phyloP scores from a whole-genome alignment of 257 asterid genomes.

The Solanum okadae region DNA sequence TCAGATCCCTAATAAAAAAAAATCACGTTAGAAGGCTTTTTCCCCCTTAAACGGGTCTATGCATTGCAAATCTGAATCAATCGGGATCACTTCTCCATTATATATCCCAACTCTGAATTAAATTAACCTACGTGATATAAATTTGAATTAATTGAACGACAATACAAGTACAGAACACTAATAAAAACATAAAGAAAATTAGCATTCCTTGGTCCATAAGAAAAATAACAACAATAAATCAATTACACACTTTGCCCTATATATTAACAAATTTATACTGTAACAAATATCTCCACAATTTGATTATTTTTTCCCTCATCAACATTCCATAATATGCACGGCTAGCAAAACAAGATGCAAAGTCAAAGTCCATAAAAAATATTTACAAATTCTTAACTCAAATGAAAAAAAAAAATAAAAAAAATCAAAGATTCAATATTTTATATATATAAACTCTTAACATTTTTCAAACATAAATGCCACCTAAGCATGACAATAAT shows the following conservation, averaged over 20 bases:
- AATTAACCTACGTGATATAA: rapidly evolving
- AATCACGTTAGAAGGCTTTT: neutral
- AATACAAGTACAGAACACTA: neutral
- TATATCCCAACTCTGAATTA: too few species aligned
- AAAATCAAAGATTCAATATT: neutral
- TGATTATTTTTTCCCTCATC: neutral
- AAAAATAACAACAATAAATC: neutral
- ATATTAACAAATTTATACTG: neutral
- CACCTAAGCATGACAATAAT: neutral
- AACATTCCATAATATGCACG: neutral
- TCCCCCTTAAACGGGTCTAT: neutral
- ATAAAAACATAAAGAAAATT: neutral
- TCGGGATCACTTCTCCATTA: neutral
- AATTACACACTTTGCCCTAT: neutral
- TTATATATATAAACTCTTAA: neutral
- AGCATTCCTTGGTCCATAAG: neutral
- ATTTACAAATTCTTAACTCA: neutral
- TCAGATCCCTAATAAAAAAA: too few species aligned
- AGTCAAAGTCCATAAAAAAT: neutral
- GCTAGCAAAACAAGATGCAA: neutral
- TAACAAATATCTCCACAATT: neutral
- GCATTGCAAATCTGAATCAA: neutral
- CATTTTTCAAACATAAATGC: neutral
- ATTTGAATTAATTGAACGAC: neutral
- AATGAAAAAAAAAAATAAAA: neutral